phyloP scores from a whole-genome alignment of 2,329 filamentous ascomycete species.

The Ophiocordyceps sinensis region DNA sequence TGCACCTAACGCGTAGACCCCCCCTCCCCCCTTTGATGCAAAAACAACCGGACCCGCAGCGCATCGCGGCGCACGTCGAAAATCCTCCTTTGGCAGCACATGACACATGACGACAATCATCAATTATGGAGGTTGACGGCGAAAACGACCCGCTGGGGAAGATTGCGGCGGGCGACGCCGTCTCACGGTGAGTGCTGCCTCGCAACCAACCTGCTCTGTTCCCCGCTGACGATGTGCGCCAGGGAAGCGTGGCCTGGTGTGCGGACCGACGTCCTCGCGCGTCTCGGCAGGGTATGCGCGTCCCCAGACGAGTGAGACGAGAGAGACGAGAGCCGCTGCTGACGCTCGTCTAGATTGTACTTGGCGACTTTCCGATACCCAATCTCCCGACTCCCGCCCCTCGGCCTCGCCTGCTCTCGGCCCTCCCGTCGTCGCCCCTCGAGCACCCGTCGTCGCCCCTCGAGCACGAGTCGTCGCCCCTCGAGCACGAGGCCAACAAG shows the following conservation, averaged over 20 bases:
- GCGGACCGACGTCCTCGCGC: constrained; percentile 48
- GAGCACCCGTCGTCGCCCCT: constrained; percentile 22
- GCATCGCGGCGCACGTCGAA: too few species aligned
- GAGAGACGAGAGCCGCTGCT: constrained; percentile 1
- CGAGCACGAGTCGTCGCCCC: constrained; percentile 24
- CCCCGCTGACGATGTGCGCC: constrained; percentile 13
- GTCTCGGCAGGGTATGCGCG: constrained; percentile 45
- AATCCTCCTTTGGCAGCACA: not conserved
- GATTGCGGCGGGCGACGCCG: constrained; percentile 34
- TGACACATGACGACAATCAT: too few species aligned
- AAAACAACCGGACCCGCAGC: too few species aligned
- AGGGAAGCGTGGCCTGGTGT: constrained; percentile 58
- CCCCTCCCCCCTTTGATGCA: too few species aligned
- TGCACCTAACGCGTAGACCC: too few species aligned
- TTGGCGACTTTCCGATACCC: constrained; percentile 62
- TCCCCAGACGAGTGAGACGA: constrained; percentile 1
- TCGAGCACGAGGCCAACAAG: constrained; percentile 51
- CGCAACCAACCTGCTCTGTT: constrained; percentile 5
- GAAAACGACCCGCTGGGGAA: constrained; percentile 33
- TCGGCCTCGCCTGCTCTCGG: constrained; percentile 27
- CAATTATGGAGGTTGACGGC: constrained; percentile 38
- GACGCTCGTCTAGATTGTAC: constrained; percentile 45
- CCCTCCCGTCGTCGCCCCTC: constrained; percentile 29
- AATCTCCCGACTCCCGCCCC: constrained; percentile 32
- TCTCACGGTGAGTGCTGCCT: constrained; percentile 38